These are phyloP conservation scores for Talaromyces sp. DNA, from an alignment of 2,329 filamentous ascomycete genomes.

Conservation along the genomic window DNA sequence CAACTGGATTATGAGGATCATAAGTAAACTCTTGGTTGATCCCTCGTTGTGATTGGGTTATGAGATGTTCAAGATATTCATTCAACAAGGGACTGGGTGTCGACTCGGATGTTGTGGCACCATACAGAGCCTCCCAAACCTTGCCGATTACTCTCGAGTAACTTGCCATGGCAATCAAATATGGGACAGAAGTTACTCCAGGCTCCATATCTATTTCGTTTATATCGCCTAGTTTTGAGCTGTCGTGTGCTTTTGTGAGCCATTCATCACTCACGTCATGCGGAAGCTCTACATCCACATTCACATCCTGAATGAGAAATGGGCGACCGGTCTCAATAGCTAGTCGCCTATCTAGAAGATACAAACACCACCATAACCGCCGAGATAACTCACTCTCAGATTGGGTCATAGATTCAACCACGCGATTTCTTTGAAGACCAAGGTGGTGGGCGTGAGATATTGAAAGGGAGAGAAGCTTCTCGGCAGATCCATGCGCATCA, in stretches of 20 bases:
- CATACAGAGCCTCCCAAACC: slow-evolving; percentile 27
- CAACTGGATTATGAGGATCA: slow-evolving; percentile 5
- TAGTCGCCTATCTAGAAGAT: slow-evolving; percentile 26
- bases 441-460: slow-evolving; percentile 27
- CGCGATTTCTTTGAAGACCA: slow-evolving; percentile 24
- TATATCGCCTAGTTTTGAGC: background rate
- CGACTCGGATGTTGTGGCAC: slow-evolving; percentile 14
- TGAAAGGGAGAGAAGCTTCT: slow-evolving; percentile 20
- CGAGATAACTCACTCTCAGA: slow-evolving; percentile 29
- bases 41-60: slow-evolving; percentile 19
- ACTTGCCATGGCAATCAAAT: slow-evolving; percentile 22
- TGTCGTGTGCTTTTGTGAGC: slow-evolving; percentile 7
- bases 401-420: slow-evolving; percentile 11
- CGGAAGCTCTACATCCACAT: slow-evolving; percentile 24
- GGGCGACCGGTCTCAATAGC: slow-evolving; percentile 30
- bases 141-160: slow-evolving; percentile 26
- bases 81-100: slow-evolving; percentile 15
- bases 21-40: slow-evolving; percentile 18
- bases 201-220: background rate
- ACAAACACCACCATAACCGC: slow-evolving; percentile 34
- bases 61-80: slow-evolving; percentile 21
- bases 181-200: slow-evolving; percentile 10
- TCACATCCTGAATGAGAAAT: slow-evolving; percentile 30
- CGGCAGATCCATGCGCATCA: slow-evolving; percentile 16
- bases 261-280: slow-evolving; percentile 19